A percentile compares a stretch with the other conserved stretches of the same genome.
Conservation (phyloP, 257 asterid species). For the Solanum ossicruentum region DNA sequence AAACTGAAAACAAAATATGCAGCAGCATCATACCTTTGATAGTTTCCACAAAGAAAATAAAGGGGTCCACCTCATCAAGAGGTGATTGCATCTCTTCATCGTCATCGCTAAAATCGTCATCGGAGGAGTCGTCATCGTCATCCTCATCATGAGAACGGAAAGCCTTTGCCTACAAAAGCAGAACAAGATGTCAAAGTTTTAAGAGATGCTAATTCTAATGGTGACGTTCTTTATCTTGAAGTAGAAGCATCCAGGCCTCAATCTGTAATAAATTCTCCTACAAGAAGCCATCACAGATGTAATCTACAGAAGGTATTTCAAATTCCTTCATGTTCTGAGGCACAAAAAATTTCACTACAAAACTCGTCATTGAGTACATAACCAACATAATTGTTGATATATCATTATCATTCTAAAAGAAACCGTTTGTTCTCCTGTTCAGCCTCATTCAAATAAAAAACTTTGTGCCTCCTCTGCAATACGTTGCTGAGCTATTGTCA, state of each 20-base stretch:
- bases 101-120: slow-evolving; percentile 92
- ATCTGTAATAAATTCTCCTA: not conserved
- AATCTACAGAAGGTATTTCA: not conserved
- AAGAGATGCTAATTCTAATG: not conserved
- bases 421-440: not conserved
- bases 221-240: not conserved
- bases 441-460: not conserved
- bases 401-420: not conserved
- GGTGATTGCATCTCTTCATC: slow-evolving; percentile 97
- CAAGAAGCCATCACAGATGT: not conserved
- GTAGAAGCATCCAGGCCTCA: not conserved
- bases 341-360: not conserved
- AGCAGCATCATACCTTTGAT: slow-evolving; percentile 40
- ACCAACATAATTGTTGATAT: not conserved
- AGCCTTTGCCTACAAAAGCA: slow-evolving; percentile 62
- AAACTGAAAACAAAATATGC: not conserved
- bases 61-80: slow-evolving; percentile 91
- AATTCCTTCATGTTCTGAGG: not conserved
- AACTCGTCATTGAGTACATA: not conserved
- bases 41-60: slow-evolving; percentile 80
- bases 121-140: slow-evolving; percentile 62
- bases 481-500: not conserved
- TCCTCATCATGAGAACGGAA: slow-evolving; percentile 55
- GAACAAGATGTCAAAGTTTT: not conserved
- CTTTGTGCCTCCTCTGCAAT: not conserved